Evolutionary conservation across 805 yeast species (phyloP), one percentile per base, ranked within the genome.

Genomic region (Ogataea degrootiae): DNA sequence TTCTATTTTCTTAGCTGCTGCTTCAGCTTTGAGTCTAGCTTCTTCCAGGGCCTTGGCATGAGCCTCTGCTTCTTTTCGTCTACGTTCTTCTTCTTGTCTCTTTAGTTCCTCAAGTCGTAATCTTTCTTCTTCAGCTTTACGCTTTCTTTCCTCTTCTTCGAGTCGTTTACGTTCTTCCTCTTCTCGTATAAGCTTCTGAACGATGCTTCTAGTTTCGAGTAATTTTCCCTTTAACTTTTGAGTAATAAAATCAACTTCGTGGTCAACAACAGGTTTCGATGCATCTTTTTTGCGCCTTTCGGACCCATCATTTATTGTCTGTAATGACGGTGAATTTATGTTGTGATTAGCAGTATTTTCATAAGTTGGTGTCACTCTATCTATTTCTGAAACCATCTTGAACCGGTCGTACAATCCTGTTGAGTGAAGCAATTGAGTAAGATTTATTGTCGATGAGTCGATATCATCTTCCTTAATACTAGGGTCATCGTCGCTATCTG

Each of bases 31-130:
- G 6, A 19, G 29, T 21, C 16, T 5, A 12, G 40, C 49, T 11
- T 47, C 51, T 43, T 54, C 60, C 42, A 14, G 4, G 12, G 31
- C 31, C 11, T 26, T 26, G 47, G 31, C 9, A 26, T 11, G 31
- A 26, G 31, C 31, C 31, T 26, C 31, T 5, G 31, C 31, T 26
- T 26, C 31, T 26, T 26, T 26, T 6, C 31, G 11, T 26, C 11
- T 26, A 7, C 31, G 31, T 26, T 26, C 31, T 26, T 26, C 31
- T 26, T 7, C 31, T 26, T 26, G 31, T 26, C 31, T 26, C 31
- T 26, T 26, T 26, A 26, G 6, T 26, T 26, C 31, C 31, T 26
- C 31, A 6, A 26, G 31, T 26, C 31, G 29, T 37, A 37, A 37
- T 37, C 35, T 41, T 43, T 37, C 41, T 44, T 34, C 45, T 21